A percentile compares a stretch with the other conserved stretches of the same genome.
Conservation (phyloP, 169 alveolate species). For the Cryptosporidium andersoni region DNA sequence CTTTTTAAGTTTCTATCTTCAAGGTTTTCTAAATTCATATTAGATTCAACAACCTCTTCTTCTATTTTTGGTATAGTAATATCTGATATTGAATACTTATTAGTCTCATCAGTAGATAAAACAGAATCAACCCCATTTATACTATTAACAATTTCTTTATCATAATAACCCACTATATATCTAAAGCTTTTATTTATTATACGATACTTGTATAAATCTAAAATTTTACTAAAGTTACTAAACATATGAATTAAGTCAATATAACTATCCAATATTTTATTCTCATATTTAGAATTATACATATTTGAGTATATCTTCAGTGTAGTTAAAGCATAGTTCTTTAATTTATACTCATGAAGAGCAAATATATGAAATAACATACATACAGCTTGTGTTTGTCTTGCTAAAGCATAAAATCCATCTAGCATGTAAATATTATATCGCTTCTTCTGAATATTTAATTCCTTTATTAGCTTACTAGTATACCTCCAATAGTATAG, state of each 20-base stretch:
- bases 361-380: constrained; percentile 43
- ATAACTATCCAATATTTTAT: constrained; percentile 18
- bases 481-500: constrained; percentile 59
- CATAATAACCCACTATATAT: not conserved
- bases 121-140: constrained; percentile 2
- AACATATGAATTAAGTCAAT: constrained; percentile 14
- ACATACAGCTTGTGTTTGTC: constrained; percentile 62
- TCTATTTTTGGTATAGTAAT: too few relatives aligned
- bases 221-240: constrained; percentile 2
- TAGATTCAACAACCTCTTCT: too few relatives aligned
- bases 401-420: constrained; percentile 66
- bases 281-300: constrained; percentile 7
- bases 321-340: constrained; percentile 23
- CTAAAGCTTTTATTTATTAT: not conserved
- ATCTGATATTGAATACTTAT: too few relatives aligned
- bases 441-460: constrained; percentile 29
- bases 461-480: constrained; percentile 22
- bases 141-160: not conserved
- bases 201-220: constrained; percentile 7
- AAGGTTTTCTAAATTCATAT: too few relatives aligned
- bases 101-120: not conserved
- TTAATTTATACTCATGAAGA: constrained; percentile 23
- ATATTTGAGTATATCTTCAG: not conserved
- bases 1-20: too few relatives aligned
- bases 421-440: constrained; percentile 62